Percentiles rank a stretch among this genome's conserved stretches.
These are phyloP conservation scores for Volvox reticuliferus DNA, from an alignment of 139 green algal genomes.

Conservation along the genomic window DNA sequence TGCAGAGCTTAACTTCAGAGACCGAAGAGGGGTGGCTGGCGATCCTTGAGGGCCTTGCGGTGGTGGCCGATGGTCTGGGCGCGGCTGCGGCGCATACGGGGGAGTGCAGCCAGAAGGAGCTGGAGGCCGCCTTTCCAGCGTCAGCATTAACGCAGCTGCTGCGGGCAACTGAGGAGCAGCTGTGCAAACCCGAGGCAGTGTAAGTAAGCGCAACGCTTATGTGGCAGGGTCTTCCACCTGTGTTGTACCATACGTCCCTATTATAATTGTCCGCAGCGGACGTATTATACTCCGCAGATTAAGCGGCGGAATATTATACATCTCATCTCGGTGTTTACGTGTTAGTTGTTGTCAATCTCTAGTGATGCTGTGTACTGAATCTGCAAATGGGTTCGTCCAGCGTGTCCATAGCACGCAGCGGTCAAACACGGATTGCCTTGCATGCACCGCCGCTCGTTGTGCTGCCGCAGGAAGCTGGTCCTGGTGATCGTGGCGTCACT, in stretches of 20 bases:
- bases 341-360: too few species aligned
- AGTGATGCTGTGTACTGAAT: too few species aligned
- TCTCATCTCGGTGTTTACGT: too few species aligned
- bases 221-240: too few species aligned
- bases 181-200: not conserved
- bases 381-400: too few species aligned
- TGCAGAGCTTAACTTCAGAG: slow-evolving; percentile 51
- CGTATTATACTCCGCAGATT: too few species aligned
- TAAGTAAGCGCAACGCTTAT: not conserved
- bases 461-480: slow-evolving; percentile 38
- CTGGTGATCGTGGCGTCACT: slow-evolving; percentile 57
- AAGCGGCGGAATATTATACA: too few species aligned
- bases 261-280: too few species aligned
- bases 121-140: slow-evolving; percentile 22
- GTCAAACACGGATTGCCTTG: too few species aligned
- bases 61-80: slow-evolving; percentile 64
- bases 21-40: slow-evolving; percentile 66
- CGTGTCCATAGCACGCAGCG: too few species aligned
- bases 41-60: slow-evolving; percentile 66
- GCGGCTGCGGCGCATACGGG: slow-evolving; percentile 49
- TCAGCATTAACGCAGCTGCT: slow-evolving; percentile 47
- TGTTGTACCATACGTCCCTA: too few species aligned
- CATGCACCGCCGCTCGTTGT: not conserved
- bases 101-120: slow-evolving; percentile 19
- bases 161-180: not conserved